A percentile compares a stretch with the other conserved stretches of the same genome.
phyloP scores from a whole-genome alignment of 2,329 filamentous ascomycete genomes.

The Trichoderma asperellum region DNA sequence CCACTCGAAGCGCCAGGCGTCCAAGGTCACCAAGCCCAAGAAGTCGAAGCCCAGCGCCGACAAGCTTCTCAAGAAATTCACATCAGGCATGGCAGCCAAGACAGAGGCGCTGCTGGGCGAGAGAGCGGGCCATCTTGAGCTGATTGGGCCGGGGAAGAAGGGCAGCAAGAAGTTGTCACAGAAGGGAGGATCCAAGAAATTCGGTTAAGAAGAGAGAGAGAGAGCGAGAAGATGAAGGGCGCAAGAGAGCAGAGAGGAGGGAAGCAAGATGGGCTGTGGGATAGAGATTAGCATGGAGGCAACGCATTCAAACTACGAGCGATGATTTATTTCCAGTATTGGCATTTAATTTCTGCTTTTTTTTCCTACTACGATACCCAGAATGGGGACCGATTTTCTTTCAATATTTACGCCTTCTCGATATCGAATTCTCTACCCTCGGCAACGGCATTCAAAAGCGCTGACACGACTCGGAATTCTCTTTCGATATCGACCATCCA shows the following conservation, averaged over 20 bases:
- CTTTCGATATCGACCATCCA: conserved; percentile 74
- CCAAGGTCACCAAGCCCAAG: conserved; percentile 56
- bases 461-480: conserved; percentile 67
- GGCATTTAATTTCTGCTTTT: neutral
- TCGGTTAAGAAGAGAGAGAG: conserved; percentile 49
- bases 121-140: conserved; percentile 62
- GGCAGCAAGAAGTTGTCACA: conserved; percentile 45
- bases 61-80: conserved; percentile 59
- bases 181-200: conserved; percentile 59
- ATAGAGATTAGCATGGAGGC: neutral
- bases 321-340: neutral
- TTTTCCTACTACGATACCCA: neutral
- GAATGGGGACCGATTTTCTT: neutral
- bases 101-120: conserved; percentile 64
- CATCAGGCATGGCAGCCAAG: conserved; percentile 56
- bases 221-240: neutral
- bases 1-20: conserved; percentile 49
- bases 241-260: neutral
- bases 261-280: neutral
- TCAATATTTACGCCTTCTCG: conserved; percentile 6
- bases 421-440: conserved; percentile 39
- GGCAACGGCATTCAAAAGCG: conserved; percentile 61
- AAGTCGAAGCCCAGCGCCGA: conserved; percentile 52
- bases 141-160: conserved; percentile 62
- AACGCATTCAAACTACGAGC: conserved; percentile 3